A percentile compares a stretch with the other conserved stretches of the same genome.
Conservation (phyloP, 768 basidiomycete genomes). For the Suillus bovinus region DNA sequence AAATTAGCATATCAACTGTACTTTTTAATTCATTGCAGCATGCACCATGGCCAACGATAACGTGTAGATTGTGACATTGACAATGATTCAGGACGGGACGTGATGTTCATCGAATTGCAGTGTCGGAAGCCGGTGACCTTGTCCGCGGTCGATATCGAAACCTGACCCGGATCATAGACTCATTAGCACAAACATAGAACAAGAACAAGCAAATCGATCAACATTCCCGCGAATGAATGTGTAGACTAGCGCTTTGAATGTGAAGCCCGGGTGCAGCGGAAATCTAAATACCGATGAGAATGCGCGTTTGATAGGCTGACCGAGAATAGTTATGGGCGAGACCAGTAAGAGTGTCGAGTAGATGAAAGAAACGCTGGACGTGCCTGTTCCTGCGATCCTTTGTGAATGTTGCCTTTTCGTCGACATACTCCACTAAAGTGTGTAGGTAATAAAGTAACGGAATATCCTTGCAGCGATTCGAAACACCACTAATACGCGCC, state of each 20-base stretch:
- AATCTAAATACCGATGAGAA: not conserved
- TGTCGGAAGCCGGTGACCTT: slow-evolving; percentile 2
- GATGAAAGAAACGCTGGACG: not conserved
- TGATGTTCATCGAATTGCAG: not conserved
- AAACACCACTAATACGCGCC: not conserved
- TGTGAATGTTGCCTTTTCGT: too few species aligned
- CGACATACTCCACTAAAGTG: not conserved
- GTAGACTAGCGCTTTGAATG: not conserved
- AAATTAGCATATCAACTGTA: slow-evolving; percentile 15
- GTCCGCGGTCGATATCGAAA: slow-evolving; percentile 2
- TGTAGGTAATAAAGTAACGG: not conserved
- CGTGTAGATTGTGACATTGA: slow-evolving; percentile 4
- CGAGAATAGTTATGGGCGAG: not conserved
- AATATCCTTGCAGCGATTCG: not conserved
- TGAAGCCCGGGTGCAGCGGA: not conserved
- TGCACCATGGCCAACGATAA: too few species aligned
- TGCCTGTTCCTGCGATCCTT: not conserved
- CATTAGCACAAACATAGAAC: not conserved
- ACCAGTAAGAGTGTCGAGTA: not conserved
- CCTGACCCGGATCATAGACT: not conserved
- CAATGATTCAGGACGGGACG: not conserved
- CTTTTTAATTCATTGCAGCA: slow-evolving; percentile 15
- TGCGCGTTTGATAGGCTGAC: not conserved
- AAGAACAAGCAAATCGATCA: not conserved
- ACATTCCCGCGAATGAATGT: not conserved